Percentiles rank a stretch among this genome's conserved stretches.
These are phyloP conservation scores for Lophiotrema nucula DNA, from an alignment of 495 filamentous ascomycete species.

Conservation along the genomic window DNA sequence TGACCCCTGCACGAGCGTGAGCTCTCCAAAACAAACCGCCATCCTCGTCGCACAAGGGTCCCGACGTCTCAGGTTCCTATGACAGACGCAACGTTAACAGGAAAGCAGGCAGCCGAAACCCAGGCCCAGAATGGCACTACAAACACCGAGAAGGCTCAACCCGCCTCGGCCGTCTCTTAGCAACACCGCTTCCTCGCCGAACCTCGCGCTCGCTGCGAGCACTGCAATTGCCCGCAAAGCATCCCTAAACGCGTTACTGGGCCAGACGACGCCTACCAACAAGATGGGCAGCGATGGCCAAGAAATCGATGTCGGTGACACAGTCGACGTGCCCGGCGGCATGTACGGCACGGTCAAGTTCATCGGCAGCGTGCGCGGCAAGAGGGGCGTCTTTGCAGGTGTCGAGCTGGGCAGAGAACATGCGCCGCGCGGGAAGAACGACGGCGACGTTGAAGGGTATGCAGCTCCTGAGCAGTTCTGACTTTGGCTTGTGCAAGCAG, in stretches of 20 bases:
- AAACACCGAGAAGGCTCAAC: constrained; percentile 48
- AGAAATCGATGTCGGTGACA: constrained; percentile 78
- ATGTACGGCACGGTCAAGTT: constrained; percentile 92
- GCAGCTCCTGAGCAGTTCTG: background rate
- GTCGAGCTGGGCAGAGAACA: constrained; percentile 84
- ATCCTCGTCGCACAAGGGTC: too few relatives aligned
- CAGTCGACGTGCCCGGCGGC: constrained; percentile 89
- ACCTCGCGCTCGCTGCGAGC: constrained; percentile 46
- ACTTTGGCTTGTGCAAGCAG: background rate
- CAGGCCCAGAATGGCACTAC: constrained; percentile 33
- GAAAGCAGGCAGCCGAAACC: constrained; percentile 1
- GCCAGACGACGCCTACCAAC: constrained; percentile 45
- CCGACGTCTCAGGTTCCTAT: too few relatives aligned
- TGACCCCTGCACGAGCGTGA: too few relatives aligned
- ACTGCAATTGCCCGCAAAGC: constrained; percentile 61
- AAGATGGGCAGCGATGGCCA: constrained; percentile 43
- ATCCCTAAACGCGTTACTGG: constrained; percentile 62
- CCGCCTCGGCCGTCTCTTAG: constrained; percentile 47
- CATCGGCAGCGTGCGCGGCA: constrained; percentile 80
- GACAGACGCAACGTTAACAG: too few relatives aligned
- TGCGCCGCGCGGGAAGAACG: constrained; percentile 87
- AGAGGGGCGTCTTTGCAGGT: constrained; percentile 90
- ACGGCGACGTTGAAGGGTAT: constrained; percentile 92
- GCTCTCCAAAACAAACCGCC: too few relatives aligned
- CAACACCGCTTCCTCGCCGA: constrained; percentile 60